Base-by-base conservation (phyloP, 345 rosid species). In the Arabis hirsuta region DNA sequence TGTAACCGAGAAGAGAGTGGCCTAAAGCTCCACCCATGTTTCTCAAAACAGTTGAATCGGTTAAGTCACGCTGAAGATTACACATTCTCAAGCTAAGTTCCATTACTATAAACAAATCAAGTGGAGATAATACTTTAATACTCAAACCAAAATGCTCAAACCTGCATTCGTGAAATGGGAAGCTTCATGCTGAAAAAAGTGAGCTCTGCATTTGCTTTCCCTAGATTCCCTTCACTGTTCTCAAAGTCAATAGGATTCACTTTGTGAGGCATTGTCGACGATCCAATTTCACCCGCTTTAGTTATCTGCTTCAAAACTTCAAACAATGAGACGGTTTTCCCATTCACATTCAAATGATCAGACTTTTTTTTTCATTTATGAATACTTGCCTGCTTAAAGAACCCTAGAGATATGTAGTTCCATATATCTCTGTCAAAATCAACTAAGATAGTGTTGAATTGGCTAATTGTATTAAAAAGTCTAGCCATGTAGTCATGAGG, bases 251-350 rank as follows among this genome's bases (percentile, higher is more conserved):
- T 91, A 61, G 99, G 96, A 79, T 95, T 95, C 64, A 91, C 97
- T 85, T 91, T 91, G 82, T 95, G 99, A 53, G 99, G 97, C 97
- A 91, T 90, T 10, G 96, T 91, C 24, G 98, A 92, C 13, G 98
- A 95, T 27, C 98, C 97, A 44, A 95, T 86, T 77, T 88, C 97
- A 51, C 99, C 98, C 1, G 88, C 90, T 80, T 86, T 95, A 12
- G 96, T 90, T 81, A 67, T 87, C 99, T 95, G 94, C 55, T 39
- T 73, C 50, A 67, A 74, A 61, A 19, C 27, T n/a, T 47, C 14
- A 65, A 60, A 64, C 39, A 55, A 64, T 63, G 44, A 65, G 59
- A 73, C 1, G 6, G 16, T 36, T 14, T 52, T 26, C 6, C 41
- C 20, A 44, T 36, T 31, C 34, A 3, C 24, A 61, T 14, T 16